phyloP scores from a whole-genome alignment of 2,329 filamentous ascomycete species.

The Phialophora verrucosa region DNA sequence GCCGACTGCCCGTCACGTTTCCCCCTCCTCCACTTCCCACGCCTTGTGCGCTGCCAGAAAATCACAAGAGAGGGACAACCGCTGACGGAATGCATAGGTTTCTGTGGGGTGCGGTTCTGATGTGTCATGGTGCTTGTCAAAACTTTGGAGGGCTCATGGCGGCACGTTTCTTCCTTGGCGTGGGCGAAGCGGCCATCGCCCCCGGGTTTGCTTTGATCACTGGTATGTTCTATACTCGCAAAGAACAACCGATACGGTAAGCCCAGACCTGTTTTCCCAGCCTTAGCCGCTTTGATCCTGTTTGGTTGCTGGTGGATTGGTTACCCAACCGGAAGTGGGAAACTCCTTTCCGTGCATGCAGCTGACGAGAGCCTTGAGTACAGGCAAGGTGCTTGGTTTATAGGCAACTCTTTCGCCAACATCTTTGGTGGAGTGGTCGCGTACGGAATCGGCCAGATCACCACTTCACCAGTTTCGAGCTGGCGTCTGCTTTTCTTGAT shows the following conservation, averaged over 20 bases:
- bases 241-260: slow-evolving; percentile 43
- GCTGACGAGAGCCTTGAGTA: background rate
- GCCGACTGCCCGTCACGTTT: background rate
- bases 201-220: slow-evolving; percentile 48
- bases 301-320: background rate
- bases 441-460: slow-evolving; percentile 50
- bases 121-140: slow-evolving; percentile 44
- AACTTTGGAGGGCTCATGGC: slow-evolving; percentile 47
- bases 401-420: slow-evolving; percentile 44
- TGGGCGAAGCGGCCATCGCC: slow-evolving; percentile 47
- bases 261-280: background rate
- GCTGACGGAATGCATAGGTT: slow-evolving; percentile 21
- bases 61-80: background rate
- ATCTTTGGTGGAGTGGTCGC: slow-evolving; percentile 53
- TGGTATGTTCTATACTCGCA: slow-evolving; percentile 49
- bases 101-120: slow-evolving; percentile 45
- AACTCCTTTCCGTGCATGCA: background rate
- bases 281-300: background rate
- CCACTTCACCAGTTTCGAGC: slow-evolving; percentile 46
- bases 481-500: slow-evolving; percentile 62
- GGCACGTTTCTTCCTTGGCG: slow-evolving; percentile 52
- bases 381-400: slow-evolving; percentile 46
- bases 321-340: too few relatives aligned
- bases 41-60: too few relatives aligned
- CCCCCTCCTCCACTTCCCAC: background rate